These are phyloP conservation scores for Darksidea phi DNA, from an alignment of 495 filamentous ascomycete genomes.

Conservation along the genomic window DNA sequence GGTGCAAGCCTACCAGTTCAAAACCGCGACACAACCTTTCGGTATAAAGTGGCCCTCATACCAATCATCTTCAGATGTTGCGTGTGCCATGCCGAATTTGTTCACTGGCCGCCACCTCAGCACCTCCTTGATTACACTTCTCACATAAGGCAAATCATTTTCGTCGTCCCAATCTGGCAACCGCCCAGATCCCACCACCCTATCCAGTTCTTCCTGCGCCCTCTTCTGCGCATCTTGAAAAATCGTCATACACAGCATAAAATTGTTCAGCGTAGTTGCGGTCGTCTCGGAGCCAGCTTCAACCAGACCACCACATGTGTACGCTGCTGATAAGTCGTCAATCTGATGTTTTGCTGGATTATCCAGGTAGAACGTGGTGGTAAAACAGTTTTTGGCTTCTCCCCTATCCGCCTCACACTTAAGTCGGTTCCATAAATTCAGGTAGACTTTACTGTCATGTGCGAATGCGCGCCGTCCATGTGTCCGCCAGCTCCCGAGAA, in stretches of 20 bases:
- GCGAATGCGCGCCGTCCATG: constrained; percentile 30
- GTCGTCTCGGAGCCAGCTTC: constrained; percentile 42
- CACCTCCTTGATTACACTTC: constrained; percentile 36
- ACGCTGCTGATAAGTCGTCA: constrained; percentile 36
- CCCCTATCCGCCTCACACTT: constrained; percentile 30
- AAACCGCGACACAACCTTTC: constrained; percentile 26
- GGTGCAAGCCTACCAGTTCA: constrained; percentile 37
- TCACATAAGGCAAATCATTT: constrained; percentile 32
- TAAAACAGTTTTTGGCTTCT: constrained; percentile 30
- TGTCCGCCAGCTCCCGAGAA: constrained; percentile 34
- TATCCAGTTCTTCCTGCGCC: constrained; percentile 38
- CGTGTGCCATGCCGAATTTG: constrained; percentile 32
- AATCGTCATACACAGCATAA: constrained; percentile 35
- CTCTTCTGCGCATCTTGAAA: constrained; percentile 31
- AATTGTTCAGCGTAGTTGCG: constrained; percentile 36
- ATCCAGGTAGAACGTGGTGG: constrained; percentile 33
- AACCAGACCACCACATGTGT: constrained; percentile 39
- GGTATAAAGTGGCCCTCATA: constrained; percentile 38
- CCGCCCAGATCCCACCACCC: constrained; percentile 34
- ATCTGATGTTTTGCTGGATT: constrained; percentile 35
- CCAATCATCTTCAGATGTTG: constrained; percentile 34
- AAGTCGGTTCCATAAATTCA: constrained; percentile 32
- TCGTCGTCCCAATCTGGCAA: constrained; percentile 38
- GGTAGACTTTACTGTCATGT: constrained; percentile 31
- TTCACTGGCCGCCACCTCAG: constrained; percentile 37